Percentiles rank a stretch among this genome's conserved stretches.
These are phyloP conservation scores for Talaromyces sp. DNA, from an alignment of 2,329 filamentous ascomycete genomes.

Conservation along the genomic window DNA sequence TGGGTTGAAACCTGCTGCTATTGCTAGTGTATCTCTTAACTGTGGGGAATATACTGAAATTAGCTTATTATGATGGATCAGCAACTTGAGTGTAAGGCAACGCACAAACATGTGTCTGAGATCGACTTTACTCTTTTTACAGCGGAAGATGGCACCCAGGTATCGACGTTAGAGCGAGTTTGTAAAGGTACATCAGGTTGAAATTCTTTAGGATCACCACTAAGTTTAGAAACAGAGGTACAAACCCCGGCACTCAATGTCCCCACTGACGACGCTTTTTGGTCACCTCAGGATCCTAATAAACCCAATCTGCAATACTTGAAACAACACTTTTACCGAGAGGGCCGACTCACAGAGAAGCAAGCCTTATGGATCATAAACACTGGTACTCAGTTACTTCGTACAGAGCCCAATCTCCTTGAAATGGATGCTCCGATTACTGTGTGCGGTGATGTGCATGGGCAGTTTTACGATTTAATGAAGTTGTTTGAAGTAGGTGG, in stretches of 20 bases:
- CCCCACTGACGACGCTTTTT: slow-evolving; percentile 92
- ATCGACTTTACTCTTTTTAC: slow-evolving; percentile 98
- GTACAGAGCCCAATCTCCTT: slow-evolving; percentile 86
- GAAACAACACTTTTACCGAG: slow-evolving; percentile 97
- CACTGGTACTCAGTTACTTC: slow-evolving; percentile 80
- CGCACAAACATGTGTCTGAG: slow-evolving; percentile 86
- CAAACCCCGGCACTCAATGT: slow-evolving; percentile 93
- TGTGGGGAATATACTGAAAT: too few relatives aligned
- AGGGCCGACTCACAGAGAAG: slow-evolving; percentile 93
- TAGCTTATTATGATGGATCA: too few relatives aligned
- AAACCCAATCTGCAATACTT: slow-evolving; percentile 93
- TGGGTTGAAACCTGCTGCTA: too few relatives aligned
- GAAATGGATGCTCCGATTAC: slow-evolving; percentile 99
- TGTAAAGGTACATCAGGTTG: slow-evolving; percentile 99
- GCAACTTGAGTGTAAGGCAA: slow-evolving; percentile 76
- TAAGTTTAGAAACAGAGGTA: slow-evolving; percentile 73
- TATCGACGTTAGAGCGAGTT: slow-evolving; percentile 91
- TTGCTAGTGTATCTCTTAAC: too few relatives aligned
- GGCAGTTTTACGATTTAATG: slow-evolving; percentile 99
- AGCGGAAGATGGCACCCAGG: slow-evolving; percentile 95
- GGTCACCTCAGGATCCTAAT: slow-evolving; percentile 73
- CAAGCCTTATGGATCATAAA: slow-evolving; percentile 95
- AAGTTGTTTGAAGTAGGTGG: slow-evolving; percentile 98
- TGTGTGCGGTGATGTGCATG: slow-evolving; percentile 96
- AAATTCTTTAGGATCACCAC: too few relatives aligned